A percentile compares a stretch with the other conserved stretches of the same genome.
Conservation (phyloP, 192 early-diverging fungal genomes). For the Coemansia sp. region DNA sequence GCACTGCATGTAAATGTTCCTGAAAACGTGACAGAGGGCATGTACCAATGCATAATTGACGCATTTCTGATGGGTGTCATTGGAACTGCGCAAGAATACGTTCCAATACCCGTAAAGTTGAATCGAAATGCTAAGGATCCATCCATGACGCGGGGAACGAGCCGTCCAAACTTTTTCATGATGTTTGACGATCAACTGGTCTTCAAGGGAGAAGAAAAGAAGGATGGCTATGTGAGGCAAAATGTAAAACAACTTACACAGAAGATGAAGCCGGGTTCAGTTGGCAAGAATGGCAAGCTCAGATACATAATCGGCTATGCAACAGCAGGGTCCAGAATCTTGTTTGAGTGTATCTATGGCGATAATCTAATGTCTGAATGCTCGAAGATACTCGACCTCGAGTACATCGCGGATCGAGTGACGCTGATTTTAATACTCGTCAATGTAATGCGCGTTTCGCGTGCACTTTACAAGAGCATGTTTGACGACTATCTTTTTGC, state of each 20-base stretch:
- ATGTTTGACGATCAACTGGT: slow-evolving; percentile 32
- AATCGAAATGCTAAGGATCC: slow-evolving; percentile 37
- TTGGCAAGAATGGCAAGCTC: slow-evolving; percentile 26
- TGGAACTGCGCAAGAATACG: slow-evolving; percentile 33
- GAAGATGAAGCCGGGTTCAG: slow-evolving; percentile 28
- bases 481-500: no score
- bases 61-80: slow-evolving; percentile 33
- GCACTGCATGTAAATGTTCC: slow-evolving; percentile 22
- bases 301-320: slow-evolving; percentile 40
- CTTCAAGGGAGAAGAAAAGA: slow-evolving; percentile 52
- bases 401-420: slow-evolving; percentile 20
- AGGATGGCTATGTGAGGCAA: slow-evolving; percentile 16
- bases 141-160: slow-evolving; percentile 18
- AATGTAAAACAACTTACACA: slow-evolving; percentile 27
- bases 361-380: slow-evolving; percentile 31
- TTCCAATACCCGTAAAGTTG: slow-evolving; percentile 13
- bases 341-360: slow-evolving; percentile 41
- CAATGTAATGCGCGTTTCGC: slow-evolving; percentile 28
- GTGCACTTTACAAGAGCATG: slow-evolving; percentile 11
- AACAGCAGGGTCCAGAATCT: slow-evolving; percentile 33
- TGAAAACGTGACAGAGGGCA: slow-evolving; percentile 29
- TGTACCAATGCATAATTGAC: slow-evolving; percentile 42
- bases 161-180: slow-evolving; percentile 38
- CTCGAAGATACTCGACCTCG: slow-evolving; percentile 32
- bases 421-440: slow-evolving; percentile 29